Conservation (phyloP, 2,329 filamentous ascomycete species). For the Colletotrichum destructivum region DNA sequence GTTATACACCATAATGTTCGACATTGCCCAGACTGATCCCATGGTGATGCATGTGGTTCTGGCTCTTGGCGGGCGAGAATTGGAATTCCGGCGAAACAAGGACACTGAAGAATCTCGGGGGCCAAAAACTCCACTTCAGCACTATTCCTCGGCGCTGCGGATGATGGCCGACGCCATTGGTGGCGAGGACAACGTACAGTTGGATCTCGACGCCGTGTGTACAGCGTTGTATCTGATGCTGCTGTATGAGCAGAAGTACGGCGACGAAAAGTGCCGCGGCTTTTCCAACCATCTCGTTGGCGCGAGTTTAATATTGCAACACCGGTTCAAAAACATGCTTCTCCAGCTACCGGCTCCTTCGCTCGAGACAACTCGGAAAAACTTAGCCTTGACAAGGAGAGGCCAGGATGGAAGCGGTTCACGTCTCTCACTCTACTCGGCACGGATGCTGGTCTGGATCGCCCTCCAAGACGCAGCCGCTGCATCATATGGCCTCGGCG, state of each 20-base stretch:
- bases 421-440: constrained; percentile 51
- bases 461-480: constrained; percentile 50
- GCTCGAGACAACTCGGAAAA: constrained; percentile 37
- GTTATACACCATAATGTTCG: constrained; percentile 54
- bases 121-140: constrained; percentile 45
- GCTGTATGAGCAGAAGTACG: constrained; percentile 55
- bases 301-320: constrained; percentile 50
- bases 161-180: constrained; percentile 50
- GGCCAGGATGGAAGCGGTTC: constrained; percentile 21
- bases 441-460: constrained; percentile 53
- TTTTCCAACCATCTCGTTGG: constrained; percentile 52
- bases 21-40: constrained; percentile 50
- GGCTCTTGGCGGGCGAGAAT: constrained; percentile 51
- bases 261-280: constrained; percentile 51
- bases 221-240: constrained; percentile 55
- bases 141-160: constrained; percentile 52
- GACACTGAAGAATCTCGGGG: constrained; percentile 21
- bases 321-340: constrained; percentile 44
- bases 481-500: constrained; percentile 51
- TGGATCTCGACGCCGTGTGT: constrained; percentile 51
- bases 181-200: constrained; percentile 41
- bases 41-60: constrained; percentile 56
- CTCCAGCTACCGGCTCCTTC: constrained; percentile 35
- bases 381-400: constrained; percentile 22
- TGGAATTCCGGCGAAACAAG: constrained; percentile 47